phyloP scores from a whole-genome alignment of 2,329 filamentous ascomycete genomes.

The Aspergillus amoenus region DNA sequence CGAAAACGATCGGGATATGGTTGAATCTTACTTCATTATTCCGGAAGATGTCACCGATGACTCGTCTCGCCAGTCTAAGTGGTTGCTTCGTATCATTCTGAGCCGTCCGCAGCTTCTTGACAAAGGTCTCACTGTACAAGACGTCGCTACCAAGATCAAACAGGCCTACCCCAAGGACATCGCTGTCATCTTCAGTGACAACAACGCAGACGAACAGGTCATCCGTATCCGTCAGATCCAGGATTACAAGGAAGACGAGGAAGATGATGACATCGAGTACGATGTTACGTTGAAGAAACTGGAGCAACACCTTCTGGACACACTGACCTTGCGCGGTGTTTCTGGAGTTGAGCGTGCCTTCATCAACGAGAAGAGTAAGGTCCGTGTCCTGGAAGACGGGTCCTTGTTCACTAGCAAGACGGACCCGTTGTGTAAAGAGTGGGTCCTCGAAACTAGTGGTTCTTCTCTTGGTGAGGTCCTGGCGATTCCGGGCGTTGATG shows the following conservation, averaged over 20 bases:
- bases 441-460: conserved; percentile 93
- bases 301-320: conserved; percentile 87
- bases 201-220: conserved; percentile 93
- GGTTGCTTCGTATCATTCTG: conserved; percentile 90
- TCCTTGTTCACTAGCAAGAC: conserved; percentile 71
- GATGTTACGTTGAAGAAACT: conserved; percentile 92
- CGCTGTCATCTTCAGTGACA: conserved; percentile 94
- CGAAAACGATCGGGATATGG: conserved; percentile 84
- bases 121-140: conserved; percentile 81
- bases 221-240: conserved; percentile 85
- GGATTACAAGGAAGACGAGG: conserved; percentile 69
- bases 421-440: conserved; percentile 77
- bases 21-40: conserved; percentile 95
- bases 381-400: conserved; percentile 68
- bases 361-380: conserved; percentile 75
- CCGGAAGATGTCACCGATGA: conserved; percentile 74
- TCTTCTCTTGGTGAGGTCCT: conserved; percentile 83
- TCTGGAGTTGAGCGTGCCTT: conserved; percentile 87
- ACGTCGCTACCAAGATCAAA: conserved; percentile 88
- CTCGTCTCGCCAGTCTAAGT: conserved; percentile 73
- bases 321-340: conserved; percentile 86
- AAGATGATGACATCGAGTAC: conserved; percentile 73
- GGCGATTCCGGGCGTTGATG: conserved; percentile 82
- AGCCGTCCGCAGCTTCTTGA: conserved; percentile 94
- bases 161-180: conserved; percentile 81